phyloP scores from a whole-genome alignment of 75 land plant genomes.

The Sequoiadendron giganteum region DNA sequence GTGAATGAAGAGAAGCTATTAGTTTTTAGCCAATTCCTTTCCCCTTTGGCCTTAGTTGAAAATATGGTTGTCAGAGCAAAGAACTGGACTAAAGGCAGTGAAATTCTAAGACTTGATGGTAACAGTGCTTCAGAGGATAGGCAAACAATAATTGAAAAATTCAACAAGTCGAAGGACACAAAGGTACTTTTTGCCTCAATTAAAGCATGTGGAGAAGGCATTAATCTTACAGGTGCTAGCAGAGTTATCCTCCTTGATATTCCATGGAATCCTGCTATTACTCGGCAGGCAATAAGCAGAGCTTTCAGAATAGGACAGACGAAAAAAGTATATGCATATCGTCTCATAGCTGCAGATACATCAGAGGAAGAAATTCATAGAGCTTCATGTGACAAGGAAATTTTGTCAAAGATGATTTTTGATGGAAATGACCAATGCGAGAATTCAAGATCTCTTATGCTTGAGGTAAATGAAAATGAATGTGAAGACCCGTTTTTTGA shows the following conservation, averaged over 20 bases:
- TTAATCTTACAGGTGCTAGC: constrained; percentile 85
- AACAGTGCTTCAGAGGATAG: constrained; percentile 44
- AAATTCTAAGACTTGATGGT: constrained; percentile 71
- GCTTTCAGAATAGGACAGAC: constrained; percentile 88
- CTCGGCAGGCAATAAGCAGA: constrained; percentile 87
- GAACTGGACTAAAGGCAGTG: constrained; percentile 59
- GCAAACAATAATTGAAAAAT: constrained; percentile 52
- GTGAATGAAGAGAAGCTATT: constrained; percentile 61
- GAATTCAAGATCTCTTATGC: constrained; percentile 26
- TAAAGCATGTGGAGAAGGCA: constrained; percentile 95
- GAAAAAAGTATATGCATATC: constrained; percentile 71
- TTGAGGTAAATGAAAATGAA: constrained; percentile 27
- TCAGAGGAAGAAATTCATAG: constrained; percentile 67
- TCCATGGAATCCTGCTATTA: constrained; percentile 79
- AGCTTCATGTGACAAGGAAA: constrained; percentile 73
- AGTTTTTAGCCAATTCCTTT: constrained; percentile 71
- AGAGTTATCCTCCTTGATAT: constrained; percentile 76
- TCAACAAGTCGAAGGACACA: constrained; percentile 64
- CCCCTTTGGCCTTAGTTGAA: constrained; percentile 61
- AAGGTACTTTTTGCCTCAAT: constrained; percentile 80
- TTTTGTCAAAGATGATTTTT: constrained; percentile 72
- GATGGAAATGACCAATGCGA: constrained; percentile 44
- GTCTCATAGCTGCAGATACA: constrained; percentile 73
- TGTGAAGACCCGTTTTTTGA: constrained; percentile 52
- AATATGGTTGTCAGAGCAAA: constrained; percentile 26